These are phyloP conservation scores for Leptographium lundbergii DNA, from an alignment of 2,329 filamentous ascomycete species.

Conservation along the genomic window DNA sequence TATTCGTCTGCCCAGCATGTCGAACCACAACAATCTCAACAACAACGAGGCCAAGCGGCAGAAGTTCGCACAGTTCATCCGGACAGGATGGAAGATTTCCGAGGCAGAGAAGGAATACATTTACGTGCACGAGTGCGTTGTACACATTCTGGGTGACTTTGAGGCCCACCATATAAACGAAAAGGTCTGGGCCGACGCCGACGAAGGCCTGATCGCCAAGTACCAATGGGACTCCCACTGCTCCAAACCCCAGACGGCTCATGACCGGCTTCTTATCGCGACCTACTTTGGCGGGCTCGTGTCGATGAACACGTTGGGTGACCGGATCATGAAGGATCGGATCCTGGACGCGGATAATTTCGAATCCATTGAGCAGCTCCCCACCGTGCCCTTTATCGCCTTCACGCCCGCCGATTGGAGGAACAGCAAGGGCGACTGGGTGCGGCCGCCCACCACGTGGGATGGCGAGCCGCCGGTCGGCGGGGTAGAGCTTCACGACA, in stretches of 20 bases:
- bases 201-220: neutral
- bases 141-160: neutral
- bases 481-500: neutral
- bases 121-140: neutral
- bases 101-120: neutral
- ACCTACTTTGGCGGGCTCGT: neutral
- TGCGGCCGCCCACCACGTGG: neutral
- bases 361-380: neutral
- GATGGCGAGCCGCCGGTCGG: neutral
- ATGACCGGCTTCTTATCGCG: neutral
- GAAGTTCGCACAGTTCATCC: neutral
- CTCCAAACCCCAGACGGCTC: neutral
- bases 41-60: neutral
- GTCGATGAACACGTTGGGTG: neutral
- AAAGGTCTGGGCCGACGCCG: neutral
- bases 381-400: neutral
- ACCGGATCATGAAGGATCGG: neutral
- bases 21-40: neutral
- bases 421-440: neutral
- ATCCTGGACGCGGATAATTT: neutral
- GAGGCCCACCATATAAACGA: neutral
- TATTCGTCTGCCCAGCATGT: neutral
- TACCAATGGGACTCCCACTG: neutral
- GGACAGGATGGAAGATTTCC: neutral
- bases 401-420: neutral